Base-by-base conservation (phyloP, 2,329 filamentous ascomycete species). In the Claviceps arundinis region DNA sequence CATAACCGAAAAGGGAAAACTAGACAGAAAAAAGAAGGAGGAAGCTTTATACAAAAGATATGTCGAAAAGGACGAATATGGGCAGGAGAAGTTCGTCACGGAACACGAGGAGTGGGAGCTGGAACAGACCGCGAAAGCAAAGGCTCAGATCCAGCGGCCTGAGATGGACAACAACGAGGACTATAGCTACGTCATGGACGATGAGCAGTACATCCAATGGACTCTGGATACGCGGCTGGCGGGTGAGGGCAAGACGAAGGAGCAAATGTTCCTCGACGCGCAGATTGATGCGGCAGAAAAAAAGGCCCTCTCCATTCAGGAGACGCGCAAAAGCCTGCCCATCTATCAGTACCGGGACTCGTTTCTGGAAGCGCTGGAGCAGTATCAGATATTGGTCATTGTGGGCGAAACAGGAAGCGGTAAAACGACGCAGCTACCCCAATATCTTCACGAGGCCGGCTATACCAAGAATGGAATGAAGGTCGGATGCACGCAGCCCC, bases 81-180 rank as follows among this genome's bases (percentile, higher is more conserved):
- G 90, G 4, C 84, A 93, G 57, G 91, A 96, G 65, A 85, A 84
- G 60, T 94, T 89, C 60, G 81, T 95, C 53, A 95, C 89, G 0
- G 93, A 98, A 65, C 87, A 95, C 57, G 90, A 98, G 56, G 87
- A 95, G 62, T 98, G 91, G 91, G 93, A 98, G 65, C 74, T 81
- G 53, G 91, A 97, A 64, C 91, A 97, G 69, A 79, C 85, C 1
- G 77, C 83, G 52, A 94, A 94, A 66, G 90, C 89, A 5, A 93
- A 91, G 65, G 83, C 88, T 1, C 89, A 95, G 64, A 89, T 95
- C 54, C 77, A 81, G 58, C 80, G 82, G 50, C 72, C 81, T 0
- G 88, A 94, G 62, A 77, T 84, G 38, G 81, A 86, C 14, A 83
- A 90, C 50, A 83, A 90, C 50, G 83, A 89, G 13, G 84, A 94